Percentiles rank a stretch among this genome's conserved stretches.
Conservation (phyloP, 164 flowering plant species). For the Magnolia changhungtana region DNA sequence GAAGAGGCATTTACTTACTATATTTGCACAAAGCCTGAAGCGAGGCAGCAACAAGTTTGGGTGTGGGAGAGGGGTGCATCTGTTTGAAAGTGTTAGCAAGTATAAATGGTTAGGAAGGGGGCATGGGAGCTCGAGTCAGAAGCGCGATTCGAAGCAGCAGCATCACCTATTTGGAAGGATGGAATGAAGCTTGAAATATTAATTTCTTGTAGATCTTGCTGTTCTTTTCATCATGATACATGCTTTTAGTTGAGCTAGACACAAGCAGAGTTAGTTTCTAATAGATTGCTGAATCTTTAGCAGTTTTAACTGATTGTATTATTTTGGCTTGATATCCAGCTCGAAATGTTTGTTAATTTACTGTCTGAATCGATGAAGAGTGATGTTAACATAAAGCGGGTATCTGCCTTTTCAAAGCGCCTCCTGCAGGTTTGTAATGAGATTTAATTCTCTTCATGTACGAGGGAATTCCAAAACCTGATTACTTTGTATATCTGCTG, state of each 20-base stretch:
- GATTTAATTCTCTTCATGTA: neutral
- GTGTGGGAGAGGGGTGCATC: too few species aligned
- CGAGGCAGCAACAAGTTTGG: too few species aligned
- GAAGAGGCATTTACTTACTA: too few species aligned
- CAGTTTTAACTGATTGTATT: neutral
- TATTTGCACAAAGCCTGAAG: too few species aligned
- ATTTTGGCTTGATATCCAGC: conserved; percentile 42
- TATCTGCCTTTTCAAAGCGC: conserved; percentile 89
- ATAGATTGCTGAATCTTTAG: neutral
- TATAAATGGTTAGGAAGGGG: too few species aligned
- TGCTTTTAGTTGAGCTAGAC: neutral
- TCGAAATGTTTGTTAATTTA: conserved; percentile 86
- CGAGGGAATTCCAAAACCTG: neutral
- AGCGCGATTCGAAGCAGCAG: too few species aligned
- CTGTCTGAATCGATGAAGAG: conserved; percentile 79
- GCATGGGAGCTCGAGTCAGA: too few species aligned
- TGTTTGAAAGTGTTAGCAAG: too few species aligned
- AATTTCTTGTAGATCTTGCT: too few species aligned
- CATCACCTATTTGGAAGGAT: too few species aligned
- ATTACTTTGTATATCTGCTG: neutral
- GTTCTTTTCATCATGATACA: neutral
- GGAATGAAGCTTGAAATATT: too few species aligned
- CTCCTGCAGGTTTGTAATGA: conserved; percentile 63
- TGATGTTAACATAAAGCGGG: conserved; percentile 82
- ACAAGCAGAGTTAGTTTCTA: neutral